Evolutionary conservation across 345 rosid genomes (phyloP).

Genomic region (Isatis tinctoria): DNA sequence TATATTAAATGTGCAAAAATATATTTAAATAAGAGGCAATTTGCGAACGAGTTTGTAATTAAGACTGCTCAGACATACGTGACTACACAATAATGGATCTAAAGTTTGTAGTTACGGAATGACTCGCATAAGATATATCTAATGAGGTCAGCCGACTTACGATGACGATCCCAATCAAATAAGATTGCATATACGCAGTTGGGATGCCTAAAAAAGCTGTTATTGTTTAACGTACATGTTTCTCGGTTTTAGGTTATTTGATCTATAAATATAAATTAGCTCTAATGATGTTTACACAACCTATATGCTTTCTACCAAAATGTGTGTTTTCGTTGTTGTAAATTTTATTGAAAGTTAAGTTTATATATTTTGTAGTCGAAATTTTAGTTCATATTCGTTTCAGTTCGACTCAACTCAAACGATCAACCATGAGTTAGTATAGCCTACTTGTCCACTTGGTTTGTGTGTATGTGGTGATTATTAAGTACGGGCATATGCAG

Average conservation of each 20-base stretch:
- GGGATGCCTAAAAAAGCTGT: not conserved
- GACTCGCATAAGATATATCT: not conserved
- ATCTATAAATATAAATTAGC: not conserved
- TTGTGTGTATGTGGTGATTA: constrained; percentile 30
- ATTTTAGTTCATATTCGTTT: not conserved
- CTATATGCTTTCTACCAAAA: not conserved
- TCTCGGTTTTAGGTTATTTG: not conserved
- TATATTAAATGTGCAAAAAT: not conserved
- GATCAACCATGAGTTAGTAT: constrained; percentile 23
- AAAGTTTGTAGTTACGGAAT: not conserved
- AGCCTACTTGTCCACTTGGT: constrained; percentile 34
- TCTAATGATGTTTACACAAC: not conserved
- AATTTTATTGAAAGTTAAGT: not conserved
- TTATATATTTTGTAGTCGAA: not conserved
- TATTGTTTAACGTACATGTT: not conserved
- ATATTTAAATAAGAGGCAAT: not conserved
- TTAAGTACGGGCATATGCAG: not conserved
- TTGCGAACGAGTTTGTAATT: not conserved
- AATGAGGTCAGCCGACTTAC: not conserved
- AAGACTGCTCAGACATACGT: not conserved
- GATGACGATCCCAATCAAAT: not conserved
- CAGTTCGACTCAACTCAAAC: not conserved
- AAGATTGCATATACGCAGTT: not conserved
- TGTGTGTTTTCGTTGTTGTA: not conserved
- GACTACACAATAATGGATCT: not conserved